Percentiles rank a stretch among this genome's conserved stretches.
Evolutionary conservation across 1,139 yeast genomes (phyloP).

Genomic region (Pichia norvegensis): DNA sequence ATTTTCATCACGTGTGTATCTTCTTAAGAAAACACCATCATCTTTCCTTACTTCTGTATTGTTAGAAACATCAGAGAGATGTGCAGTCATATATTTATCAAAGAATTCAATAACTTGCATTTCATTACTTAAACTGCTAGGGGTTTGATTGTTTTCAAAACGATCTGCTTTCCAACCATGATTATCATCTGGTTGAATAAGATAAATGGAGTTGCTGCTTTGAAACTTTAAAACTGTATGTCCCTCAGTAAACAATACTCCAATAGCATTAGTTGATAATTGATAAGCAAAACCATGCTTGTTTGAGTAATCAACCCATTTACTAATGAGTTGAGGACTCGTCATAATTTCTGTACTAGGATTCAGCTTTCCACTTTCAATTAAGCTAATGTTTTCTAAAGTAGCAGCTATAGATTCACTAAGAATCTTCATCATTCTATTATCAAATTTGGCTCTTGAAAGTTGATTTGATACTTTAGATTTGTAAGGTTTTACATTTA

Average conservation of each 20-base stretch:
- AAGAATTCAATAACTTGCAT: conserved; percentile 78
- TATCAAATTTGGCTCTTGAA: conserved; percentile 23
- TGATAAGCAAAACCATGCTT: conserved; percentile 95
- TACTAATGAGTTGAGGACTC: conserved; percentile 71
- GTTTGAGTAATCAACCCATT: conserved; percentile 97
- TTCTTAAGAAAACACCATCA: conserved; percentile 53
- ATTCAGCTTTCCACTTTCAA: conserved; percentile 28
- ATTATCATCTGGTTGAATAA: conserved; percentile 48
- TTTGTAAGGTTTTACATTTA: conserved; percentile 22
- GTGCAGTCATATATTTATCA: conserved; percentile 75
- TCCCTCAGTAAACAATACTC: conserved; percentile 83
- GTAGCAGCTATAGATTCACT: conserved; percentile 25
- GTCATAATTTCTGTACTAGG: conserved; percentile 30
- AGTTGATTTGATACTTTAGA: conserved; percentile 24
- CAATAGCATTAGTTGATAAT: conserved; percentile 80
- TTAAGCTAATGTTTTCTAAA: conserved; percentile 27
- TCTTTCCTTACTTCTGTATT: conserved; percentile 13
- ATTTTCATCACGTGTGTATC: conserved; percentile 70
- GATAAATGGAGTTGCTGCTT: conserved; percentile 56
- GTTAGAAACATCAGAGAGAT: conserved; percentile 67
- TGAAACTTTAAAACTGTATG: conserved; percentile 68
- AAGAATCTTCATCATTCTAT: conserved; percentile 21
- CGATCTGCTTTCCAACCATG: conserved; percentile 73
- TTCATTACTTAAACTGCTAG: conserved; percentile 57
- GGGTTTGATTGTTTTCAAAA: conserved; percentile 45